phyloP scores from a whole-genome alignment of 148 eudicot species.

The Camellia sinensis region DNA sequence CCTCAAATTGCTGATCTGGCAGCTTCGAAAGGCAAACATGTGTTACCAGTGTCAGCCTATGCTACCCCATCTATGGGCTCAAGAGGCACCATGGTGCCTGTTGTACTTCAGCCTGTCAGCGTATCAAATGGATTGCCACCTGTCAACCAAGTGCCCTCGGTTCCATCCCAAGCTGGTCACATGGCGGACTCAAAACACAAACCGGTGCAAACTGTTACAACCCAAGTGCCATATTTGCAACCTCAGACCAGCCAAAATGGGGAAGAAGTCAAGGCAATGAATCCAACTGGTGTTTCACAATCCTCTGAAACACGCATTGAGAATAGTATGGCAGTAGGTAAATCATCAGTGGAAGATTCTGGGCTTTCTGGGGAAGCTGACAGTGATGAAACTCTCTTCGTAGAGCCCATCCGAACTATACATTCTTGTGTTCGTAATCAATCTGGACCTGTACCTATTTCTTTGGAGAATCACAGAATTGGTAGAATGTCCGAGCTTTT shows the following conservation, averaged over 20 bases:
- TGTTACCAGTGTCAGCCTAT: slow-evolving; percentile 34
- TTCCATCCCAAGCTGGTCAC: slow-evolving; percentile 42
- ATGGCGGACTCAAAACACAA: slow-evolving; percentile 40
- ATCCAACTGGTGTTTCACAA: slow-evolving; percentile 10
- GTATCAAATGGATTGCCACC: slow-evolving; percentile 43
- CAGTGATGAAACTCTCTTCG: slow-evolving; percentile 39
- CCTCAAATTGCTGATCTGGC: slow-evolving; percentile 5
- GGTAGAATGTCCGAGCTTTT: slow-evolving; percentile 91
- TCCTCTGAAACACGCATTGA: slow-evolving; percentile 30
- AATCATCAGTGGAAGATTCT: slow-evolving; percentile 25
- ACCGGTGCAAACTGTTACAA: slow-evolving; percentile 29
- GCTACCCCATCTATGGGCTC: slow-evolving; percentile 44
- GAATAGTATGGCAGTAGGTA: slow-evolving; percentile 23
- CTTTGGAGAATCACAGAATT: slow-evolving; percentile 39
- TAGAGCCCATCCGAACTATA: slow-evolving; percentile 53
- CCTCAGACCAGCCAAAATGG: slow-evolving; percentile 22
- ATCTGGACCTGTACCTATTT: slow-evolving; percentile 21
- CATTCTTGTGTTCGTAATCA: slow-evolving; percentile 27
- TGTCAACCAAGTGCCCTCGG: slow-evolving; percentile 33
- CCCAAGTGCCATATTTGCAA: slow-evolving; percentile 16
- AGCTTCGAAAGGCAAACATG: slow-evolving; percentile 29
- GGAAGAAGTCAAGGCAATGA: slow-evolving; percentile 23
- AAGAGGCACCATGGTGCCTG: slow-evolving; percentile 75
- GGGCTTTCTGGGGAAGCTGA: slow-evolving; percentile 30
- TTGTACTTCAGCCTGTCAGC: slow-evolving; percentile 52